phyloP scores from a whole-genome alignment of 1,284 basidiomycete genomes.

The Cryptococcus amylolentus region DNA sequence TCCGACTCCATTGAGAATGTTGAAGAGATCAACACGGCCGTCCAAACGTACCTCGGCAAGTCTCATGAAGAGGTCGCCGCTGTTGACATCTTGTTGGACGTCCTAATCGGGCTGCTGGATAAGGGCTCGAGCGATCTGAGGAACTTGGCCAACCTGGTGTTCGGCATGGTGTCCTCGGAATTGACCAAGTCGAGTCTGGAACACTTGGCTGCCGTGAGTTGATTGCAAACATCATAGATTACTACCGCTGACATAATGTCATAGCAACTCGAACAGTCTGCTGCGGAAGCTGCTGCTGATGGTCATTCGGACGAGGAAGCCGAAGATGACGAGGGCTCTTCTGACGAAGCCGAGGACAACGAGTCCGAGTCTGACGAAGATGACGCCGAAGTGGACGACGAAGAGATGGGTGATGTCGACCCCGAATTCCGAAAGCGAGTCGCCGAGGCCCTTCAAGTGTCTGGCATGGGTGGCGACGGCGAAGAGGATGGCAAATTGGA shows the following conservation, averaged over 20 bases:
- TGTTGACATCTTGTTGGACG: constrained; percentile 81
- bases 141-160: constrained; percentile 74
- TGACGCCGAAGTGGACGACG: constrained; percentile 48
- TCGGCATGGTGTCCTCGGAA: constrained; percentile 67
- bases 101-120: constrained; percentile 83
- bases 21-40: constrained; percentile 50
- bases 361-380: constrained; percentile 52
- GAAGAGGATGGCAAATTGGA: constrained; percentile 26
- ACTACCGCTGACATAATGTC: constrained; percentile 9
- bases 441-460: constrained; percentile 70
- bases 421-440: constrained; percentile 72
- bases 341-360: constrained; percentile 56
- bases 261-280: constrained; percentile 71
- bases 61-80: constrained; percentile 55
- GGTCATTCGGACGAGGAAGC: constrained; percentile 37
- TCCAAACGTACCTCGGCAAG: constrained; percentile 15
- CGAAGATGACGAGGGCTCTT: constrained; percentile 53
- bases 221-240: neutral
- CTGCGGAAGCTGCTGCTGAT: constrained; percentile 29
- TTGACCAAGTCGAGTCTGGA: constrained; percentile 74
- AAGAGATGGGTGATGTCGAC: constrained; percentile 56
- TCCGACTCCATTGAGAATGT: constrained; percentile 59
- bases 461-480: constrained; percentile 61
- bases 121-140: constrained; percentile 78
- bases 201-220: constrained; percentile 73